Evolutionary conservation across 805 yeast species (phyloP).

Genomic region (Candida easanensis): DNA sequence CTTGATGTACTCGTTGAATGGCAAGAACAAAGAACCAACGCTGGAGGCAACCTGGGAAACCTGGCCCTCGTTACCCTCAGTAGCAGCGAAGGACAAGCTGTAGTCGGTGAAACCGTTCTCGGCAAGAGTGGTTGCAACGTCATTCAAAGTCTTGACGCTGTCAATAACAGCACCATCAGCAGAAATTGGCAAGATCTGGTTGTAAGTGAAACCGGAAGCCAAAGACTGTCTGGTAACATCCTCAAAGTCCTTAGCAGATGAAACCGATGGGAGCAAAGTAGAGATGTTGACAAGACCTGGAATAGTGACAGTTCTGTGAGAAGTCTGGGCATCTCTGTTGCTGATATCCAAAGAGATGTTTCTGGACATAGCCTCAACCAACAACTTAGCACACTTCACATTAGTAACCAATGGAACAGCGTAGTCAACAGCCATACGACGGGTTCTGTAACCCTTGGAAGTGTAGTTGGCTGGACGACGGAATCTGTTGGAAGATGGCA

Average conservation of each 20-base stretch:
- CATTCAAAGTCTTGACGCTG: constrained; percentile 62
- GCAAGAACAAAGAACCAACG: constrained; percentile 80
- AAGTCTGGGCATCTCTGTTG: constrained; percentile 84
- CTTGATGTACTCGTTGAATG: constrained; percentile 68
- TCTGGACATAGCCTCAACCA: constrained; percentile 91
- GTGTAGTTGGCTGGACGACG: constrained; percentile 98
- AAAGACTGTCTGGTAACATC: constrained; percentile 67
- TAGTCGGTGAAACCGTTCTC: constrained; percentile 75
- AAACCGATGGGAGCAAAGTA: constrained; percentile 70
- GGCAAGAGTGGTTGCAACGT: constrained; percentile 51
- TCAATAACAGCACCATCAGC: constrained; percentile 58
- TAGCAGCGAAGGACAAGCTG: constrained; percentile 80
- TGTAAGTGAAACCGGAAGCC: constrained; percentile 86
- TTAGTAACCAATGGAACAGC: constrained; percentile 97
- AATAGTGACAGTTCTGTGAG: constrained; percentile 74
- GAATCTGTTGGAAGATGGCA: constrained; percentile 96
- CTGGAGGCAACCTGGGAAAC: constrained; percentile 58
- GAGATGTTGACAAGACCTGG: constrained; percentile 88
- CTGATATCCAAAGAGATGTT: constrained; percentile 61
- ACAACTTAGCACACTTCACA: constrained; percentile 93
- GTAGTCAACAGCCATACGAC: constrained; percentile 99
- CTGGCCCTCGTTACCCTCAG: constrained; percentile 60
- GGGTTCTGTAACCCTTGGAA: constrained; percentile 95
- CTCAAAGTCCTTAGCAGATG: constrained; percentile 54
- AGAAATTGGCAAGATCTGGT: constrained; percentile 74